A percentile compares a stretch with the other conserved stretches of the same genome.
Conservation (phyloP, 108 stramenopile species). For the Poteriospumella lacustris region DNA sequence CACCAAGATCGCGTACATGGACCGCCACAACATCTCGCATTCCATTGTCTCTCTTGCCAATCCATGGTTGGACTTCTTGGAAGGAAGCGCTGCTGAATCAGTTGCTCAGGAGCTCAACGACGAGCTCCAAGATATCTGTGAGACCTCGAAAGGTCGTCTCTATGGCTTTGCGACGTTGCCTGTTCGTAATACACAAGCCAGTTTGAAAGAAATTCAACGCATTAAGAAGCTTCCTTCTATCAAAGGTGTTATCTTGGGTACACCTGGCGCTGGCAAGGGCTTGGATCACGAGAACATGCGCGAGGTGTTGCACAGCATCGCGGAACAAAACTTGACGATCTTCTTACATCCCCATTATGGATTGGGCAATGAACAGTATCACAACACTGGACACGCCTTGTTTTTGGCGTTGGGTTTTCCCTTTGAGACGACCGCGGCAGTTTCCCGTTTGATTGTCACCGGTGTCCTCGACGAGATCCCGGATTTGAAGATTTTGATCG, state of each 20-base stretch:
- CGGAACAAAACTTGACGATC: neutral
- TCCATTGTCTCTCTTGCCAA: slow-evolving; percentile 32
- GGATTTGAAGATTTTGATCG: slow-evolving; percentile 32
- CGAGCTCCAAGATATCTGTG: slow-evolving; percentile 34
- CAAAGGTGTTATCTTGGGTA: slow-evolving; percentile 31
- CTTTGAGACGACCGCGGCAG: slow-evolving; percentile 43
- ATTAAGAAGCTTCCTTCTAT: slow-evolving; percentile 10
- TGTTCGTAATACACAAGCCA: neutral
- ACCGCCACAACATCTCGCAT: slow-evolving; percentile 25
- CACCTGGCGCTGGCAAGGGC: slow-evolving; percentile 29
- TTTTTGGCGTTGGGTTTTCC: slow-evolving; percentile 45
- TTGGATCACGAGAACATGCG: slow-evolving; percentile 33
- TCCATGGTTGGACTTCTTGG: slow-evolving; percentile 46
- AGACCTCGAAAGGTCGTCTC: neutral
- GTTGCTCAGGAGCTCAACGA: slow-evolving; percentile 35
- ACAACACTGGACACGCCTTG: slow-evolving; percentile 34
- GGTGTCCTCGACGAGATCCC: slow-evolving; percentile 34
- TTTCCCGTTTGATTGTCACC: slow-evolving; percentile 32
- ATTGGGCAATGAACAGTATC: slow-evolving; percentile 25
- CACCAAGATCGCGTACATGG: slow-evolving; percentile 41
- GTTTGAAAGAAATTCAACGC: neutral
- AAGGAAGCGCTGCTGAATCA: slow-evolving; percentile 12
- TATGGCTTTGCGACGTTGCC: slow-evolving; percentile 29
- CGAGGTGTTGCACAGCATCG: slow-evolving; percentile 23
- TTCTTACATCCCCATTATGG: slow-evolving; percentile 48